Base-by-base conservation (phyloP, 495 filamentous ascomycete species). In the Daldinia childiae region DNA sequence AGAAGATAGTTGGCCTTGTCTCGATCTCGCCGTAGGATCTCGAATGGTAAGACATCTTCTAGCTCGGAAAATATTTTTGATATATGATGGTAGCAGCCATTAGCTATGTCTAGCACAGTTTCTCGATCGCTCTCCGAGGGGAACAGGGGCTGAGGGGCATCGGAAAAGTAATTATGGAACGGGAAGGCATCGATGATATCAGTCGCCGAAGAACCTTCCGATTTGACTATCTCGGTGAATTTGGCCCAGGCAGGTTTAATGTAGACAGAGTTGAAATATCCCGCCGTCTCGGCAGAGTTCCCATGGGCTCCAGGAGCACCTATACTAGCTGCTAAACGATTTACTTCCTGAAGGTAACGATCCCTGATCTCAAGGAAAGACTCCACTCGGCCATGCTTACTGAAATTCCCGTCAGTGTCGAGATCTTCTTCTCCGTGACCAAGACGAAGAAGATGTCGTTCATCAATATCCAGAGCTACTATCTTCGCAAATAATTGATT, bases 401-500 rank as follows among this genome's bases (percentile, higher is more conserved):
- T 94, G 79, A 95, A 98, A 80, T 85, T 95, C 7, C 86, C 87
- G 69, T 94, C 91, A 0, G 93, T 95, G 45, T 94, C 90, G 14
- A 98, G 83, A 55, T 98, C 96, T 70, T 97, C 94, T 77, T 98
- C 95, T 54, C 95, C 95, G 75, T 97, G 95, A 48, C 95, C 95
- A 43, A 99, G 84, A 43, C 95, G 90, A 54, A 99, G 85, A 45
- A 99, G 85, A 82, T 99, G 96, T 34, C 95, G 91, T 78, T 95
- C 92, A 76, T 99, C 95, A 68, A 99, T 98, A 74, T 98, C 93
- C 41, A 98, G 84, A 6, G 90, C 91, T 41, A 93, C 90, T 65
- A 99, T 98, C 82, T 98, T 99, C 69, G 97, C 92, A 80, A 99
- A 99, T n/a, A 99, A 86, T 77, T 99, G 96, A 75, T 99, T 98